Evolutionary conservation across 1,284 basidiomycete species (phyloP).

Genomic region (Ceratobasidium sp.): DNA sequence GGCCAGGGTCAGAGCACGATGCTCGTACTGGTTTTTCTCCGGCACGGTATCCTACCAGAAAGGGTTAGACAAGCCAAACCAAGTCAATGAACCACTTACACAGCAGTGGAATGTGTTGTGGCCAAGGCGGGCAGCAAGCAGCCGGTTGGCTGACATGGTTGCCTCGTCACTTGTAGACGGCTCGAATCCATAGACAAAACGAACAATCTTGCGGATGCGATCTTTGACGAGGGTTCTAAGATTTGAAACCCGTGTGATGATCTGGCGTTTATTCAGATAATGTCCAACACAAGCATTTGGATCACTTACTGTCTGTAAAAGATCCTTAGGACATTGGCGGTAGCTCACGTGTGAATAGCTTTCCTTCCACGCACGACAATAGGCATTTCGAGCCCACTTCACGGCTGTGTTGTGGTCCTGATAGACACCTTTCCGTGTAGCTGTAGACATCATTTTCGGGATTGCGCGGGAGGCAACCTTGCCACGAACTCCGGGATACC

Average conservation of each 20-base stretch:
- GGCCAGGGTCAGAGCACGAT: not conserved
- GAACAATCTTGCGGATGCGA: not conserved
- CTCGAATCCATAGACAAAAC: not conserved
- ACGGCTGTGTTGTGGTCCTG: not conserved
- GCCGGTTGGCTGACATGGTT: not conserved
- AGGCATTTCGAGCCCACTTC: not conserved
- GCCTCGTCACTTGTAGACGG: not conserved
- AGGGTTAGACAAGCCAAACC: not conserved
- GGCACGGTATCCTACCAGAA: not conserved
- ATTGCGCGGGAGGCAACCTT: not conserved
- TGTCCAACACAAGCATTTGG: not conserved
- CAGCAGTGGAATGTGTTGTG: not conserved
- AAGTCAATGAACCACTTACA: not conserved
- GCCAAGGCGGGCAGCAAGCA: not conserved
- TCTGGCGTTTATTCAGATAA: no score
- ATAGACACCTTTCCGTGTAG: not conserved
- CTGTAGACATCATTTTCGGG: not conserved
- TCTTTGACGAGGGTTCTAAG: not conserved
- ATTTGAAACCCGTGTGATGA: not conserved
- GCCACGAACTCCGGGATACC: not conserved
- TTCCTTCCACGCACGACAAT: not conserved
- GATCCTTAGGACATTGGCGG: not conserved
- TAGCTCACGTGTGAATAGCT: not conserved
- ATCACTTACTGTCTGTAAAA: not conserved
- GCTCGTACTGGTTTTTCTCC: conserved; percentile 1